Evolutionary conservation across 1,139 yeast species (phyloP).

Genomic region (Petasospora fabianii): DNA sequence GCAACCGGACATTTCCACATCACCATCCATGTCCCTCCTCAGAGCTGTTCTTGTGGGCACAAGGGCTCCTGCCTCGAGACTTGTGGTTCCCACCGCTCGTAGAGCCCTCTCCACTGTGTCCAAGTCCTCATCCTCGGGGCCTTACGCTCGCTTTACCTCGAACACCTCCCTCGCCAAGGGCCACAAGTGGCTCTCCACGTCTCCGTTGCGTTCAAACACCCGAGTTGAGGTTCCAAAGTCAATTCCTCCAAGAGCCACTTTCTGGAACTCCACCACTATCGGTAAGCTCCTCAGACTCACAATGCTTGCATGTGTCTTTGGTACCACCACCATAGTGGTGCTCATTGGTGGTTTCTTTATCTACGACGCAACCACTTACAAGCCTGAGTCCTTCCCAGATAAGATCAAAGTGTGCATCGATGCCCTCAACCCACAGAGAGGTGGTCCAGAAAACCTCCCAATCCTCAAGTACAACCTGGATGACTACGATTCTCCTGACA

Average conservation of each 20-base stretch:
- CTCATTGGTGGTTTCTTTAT: conserved; percentile 46
- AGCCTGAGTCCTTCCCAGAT: conserved; percentile 35
- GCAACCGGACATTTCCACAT: no score
- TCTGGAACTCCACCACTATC: conserved; percentile 25
- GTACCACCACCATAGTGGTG: conserved; percentile 37
- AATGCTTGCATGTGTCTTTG: conserved; percentile 36
- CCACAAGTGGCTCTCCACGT: conserved; percentile 6
- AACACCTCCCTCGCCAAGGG: conserved; percentile 1
- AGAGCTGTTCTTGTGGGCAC: no score
- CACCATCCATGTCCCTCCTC: not conserved
- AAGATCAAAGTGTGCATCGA: conserved; percentile 41
- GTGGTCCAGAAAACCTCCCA: conserved; percentile 67
- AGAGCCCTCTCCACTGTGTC: conserved; percentile 8
- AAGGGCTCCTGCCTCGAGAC: no score
- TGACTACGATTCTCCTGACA: conserved; percentile 44
- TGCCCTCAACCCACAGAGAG: conserved; percentile 51
- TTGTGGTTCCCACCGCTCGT: conserved; percentile 2
- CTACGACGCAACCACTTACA: conserved; percentile 59
- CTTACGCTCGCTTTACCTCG: conserved; percentile 6
- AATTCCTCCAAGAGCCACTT: conserved; percentile 20
- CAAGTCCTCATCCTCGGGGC: not conserved
- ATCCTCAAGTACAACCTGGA: conserved; percentile 50
- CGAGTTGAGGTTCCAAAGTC: conserved; percentile 20
- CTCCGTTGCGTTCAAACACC: conserved; percentile 3
- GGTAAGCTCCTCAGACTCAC: conserved; percentile 32